Conservation (phyloP, 345 rosid species). For the rapeseed (Brassica napus) region Da-Ae NC_063448.1:53358501-53359000, state of each 20-base stretch:
- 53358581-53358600: neutral
- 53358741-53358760: conserved; percentile 26
- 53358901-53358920: too few species aligned
- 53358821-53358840: too few species aligned
- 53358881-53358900: too few species aligned
- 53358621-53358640: conserved; percentile 20
- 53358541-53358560: conserved; percentile 33
- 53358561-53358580: conserved; percentile 31
- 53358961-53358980: neutral
- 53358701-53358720: conserved; percentile 20
- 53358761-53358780: neutral
- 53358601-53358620: conserved; percentile 26
- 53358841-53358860: too few species aligned
- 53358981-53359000: too few species aligned
- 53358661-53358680: conserved; percentile 35
- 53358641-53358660: conserved; percentile 29
- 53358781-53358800: too few species aligned
- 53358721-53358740: conserved; percentile 13
- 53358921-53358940: too few species aligned
- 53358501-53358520: conserved; percentile 15
- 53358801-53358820: too few species aligned
- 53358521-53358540: conserved; percentile 5
- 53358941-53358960: too few species aligned
- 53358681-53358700: conserved; percentile 22
- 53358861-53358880: too few species aligned